Conservation (phyloP, 2,329 filamentous ascomycete genomes). For the Beauveria bassiana region DNA sequence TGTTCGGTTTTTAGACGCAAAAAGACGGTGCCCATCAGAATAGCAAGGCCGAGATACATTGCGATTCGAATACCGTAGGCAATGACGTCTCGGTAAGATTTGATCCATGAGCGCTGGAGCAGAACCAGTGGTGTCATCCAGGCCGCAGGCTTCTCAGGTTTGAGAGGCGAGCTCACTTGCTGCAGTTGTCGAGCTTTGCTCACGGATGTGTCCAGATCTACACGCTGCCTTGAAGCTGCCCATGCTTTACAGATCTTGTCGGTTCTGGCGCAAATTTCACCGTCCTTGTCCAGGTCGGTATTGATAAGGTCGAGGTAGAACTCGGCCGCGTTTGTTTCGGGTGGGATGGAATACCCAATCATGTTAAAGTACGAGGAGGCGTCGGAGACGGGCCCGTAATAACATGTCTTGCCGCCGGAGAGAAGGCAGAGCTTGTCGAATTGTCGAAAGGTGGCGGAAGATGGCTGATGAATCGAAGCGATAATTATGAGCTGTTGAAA, state of each 20-base stretch:
- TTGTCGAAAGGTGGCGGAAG: conserved; percentile 67
- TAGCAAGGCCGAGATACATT: conserved; percentile 70
- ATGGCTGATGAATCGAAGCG: conserved; percentile 80
- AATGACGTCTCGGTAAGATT: conserved; percentile 75
- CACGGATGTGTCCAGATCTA: background rate
- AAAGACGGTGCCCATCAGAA: conserved; percentile 88
- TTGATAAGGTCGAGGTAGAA: conserved; percentile 73
- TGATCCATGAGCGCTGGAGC: conserved; percentile 72
- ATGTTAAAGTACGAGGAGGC: conserved; percentile 56
- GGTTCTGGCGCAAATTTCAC: conserved; percentile 32
- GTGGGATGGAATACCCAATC: conserved; percentile 55
- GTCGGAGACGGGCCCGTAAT: conserved; percentile 56
- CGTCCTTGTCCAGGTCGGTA: conserved; percentile 58
- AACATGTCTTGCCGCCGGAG: conserved; percentile 62
- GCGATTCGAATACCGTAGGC: conserved; percentile 75
- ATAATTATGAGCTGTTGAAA: conserved; percentile 60
- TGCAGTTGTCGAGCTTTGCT: conserved; percentile 6
- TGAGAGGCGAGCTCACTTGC: conserved; percentile 15
- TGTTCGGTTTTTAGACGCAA: conserved; percentile 62
- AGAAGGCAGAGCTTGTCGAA: conserved; percentile 75
- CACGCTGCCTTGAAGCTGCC: conserved; percentile 15
- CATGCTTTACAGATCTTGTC: conserved; percentile 20
- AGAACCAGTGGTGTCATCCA: conserved; percentile 53
- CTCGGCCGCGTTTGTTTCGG: conserved; percentile 72
- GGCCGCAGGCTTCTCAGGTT: conserved; percentile 33